Evolutionary conservation across 2,329 filamentous ascomycete genomes (phyloP).

Genomic region (Aspergillaceae sp.): DNA sequence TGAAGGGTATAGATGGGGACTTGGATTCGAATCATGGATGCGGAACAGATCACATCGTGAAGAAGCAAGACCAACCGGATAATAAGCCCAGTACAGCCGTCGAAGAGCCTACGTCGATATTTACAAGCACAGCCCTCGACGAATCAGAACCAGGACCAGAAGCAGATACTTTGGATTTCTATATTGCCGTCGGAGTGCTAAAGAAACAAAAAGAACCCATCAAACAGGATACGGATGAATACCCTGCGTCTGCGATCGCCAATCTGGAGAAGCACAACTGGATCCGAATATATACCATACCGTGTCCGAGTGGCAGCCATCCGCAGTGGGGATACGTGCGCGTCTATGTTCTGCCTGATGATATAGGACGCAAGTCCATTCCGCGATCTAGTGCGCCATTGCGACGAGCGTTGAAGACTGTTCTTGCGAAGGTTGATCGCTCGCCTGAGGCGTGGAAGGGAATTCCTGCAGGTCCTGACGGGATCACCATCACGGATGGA

Average conservation of each 20-base stretch:
- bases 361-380: conserved; percentile 26
- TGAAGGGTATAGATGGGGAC: too few relatives aligned
- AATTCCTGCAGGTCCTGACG: conserved; percentile 2
- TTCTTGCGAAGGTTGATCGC: conserved; percentile 34
- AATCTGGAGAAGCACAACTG: conserved; percentile 26
- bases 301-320: conserved; percentile 5
- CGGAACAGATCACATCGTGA: too few relatives aligned
- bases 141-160: background rate
- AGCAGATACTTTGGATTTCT: conserved; percentile 3
- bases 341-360: conserved; percentile 35
- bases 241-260: conserved; percentile 15
- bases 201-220: conserved; percentile 6
- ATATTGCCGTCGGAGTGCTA: conserved; percentile 27
- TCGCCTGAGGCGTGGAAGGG: conserved; percentile 34
- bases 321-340: conserved; percentile 16
- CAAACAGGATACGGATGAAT: conserved; percentile 2
- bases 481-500: conserved; percentile 2
- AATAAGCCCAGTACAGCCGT: too few relatives aligned
- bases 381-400: conserved; percentile 26
- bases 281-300: conserved; percentile 22
- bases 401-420: conserved; percentile 27
- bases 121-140: background rate
- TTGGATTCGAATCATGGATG: too few relatives aligned
- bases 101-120: background rate
- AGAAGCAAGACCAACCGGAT: too few relatives aligned